A percentile compares a stretch with the other conserved stretches of the same genome.
phyloP scores from a whole-genome alignment of 225 moss, liverwort and hornwort species.

The Polytrichum formosum region DNA sequence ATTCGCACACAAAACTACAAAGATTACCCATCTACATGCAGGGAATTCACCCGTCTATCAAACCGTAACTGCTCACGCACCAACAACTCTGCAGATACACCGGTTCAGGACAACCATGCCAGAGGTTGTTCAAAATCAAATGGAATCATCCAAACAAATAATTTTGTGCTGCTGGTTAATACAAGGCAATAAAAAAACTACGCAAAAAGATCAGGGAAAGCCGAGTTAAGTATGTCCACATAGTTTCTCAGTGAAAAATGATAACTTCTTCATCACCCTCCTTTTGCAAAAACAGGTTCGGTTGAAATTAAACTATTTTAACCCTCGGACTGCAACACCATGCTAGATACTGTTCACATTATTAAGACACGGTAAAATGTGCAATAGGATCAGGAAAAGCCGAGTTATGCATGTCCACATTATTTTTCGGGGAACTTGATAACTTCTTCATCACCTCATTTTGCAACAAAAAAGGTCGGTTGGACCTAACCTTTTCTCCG shows the following conservation, averaged over 20 bases:
- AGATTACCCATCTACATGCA: too few species aligned
- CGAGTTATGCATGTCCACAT: slow-evolving; percentile 7
- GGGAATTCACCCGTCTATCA: too few species aligned
- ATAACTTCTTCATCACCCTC: not conserved
- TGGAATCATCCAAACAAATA: too few species aligned
- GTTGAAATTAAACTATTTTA: too few species aligned
- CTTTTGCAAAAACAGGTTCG: not conserved
- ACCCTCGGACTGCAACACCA: not conserved
- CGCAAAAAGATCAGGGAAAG: slow-evolving; percentile 13
- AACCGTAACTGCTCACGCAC: too few species aligned
- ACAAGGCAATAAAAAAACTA: not conserved
- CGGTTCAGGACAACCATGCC: too few species aligned
- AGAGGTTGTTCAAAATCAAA: too few species aligned
- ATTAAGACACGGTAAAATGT: not conserved
- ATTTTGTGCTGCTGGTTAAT: too few species aligned
- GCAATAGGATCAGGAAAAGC: slow-evolving; percentile 10
- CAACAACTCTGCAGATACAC: too few species aligned
- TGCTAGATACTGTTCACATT: not conserved
- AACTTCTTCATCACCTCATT: slow-evolving; percentile 8
- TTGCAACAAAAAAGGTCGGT: not conserved
- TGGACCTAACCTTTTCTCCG: too few species aligned
- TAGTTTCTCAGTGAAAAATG: slow-evolving; percentile 1
- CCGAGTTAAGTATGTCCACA: slow-evolving; percentile 15
- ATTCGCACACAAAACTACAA: too few species aligned
- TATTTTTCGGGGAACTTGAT: not conserved